Percentiles rank a stretch among this genome's conserved stretches.
phyloP scores from a whole-genome alignment of 371 early-diverging fungal species.

The Umbelopsis sp. region DNA sequence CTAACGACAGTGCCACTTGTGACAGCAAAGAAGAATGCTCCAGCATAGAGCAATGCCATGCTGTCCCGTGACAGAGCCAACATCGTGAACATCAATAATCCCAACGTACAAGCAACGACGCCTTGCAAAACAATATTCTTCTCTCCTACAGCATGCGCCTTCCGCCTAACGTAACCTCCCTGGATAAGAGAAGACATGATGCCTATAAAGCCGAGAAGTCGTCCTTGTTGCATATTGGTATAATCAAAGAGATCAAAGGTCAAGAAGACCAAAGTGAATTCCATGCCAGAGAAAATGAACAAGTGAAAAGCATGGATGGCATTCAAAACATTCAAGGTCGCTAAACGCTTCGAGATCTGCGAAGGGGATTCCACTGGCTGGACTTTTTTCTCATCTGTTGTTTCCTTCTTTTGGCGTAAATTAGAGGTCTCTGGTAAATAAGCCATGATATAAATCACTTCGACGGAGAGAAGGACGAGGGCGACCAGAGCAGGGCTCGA shows the following conservation, averaged over 20 bases:
- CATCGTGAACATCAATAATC: conserved; percentile 66
- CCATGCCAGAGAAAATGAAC: conserved; percentile 96
- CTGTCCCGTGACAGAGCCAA: conserved; percentile 36
- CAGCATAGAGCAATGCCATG: conserved; percentile 36
- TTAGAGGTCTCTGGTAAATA: conserved; percentile 82
- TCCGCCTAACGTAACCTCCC: conserved; percentile 91
- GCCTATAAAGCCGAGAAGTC: conserved; percentile 86
- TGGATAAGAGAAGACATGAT: conserved; percentile 87
- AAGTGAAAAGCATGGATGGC: conserved; percentile 83
- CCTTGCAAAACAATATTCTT: conserved; percentile 79
- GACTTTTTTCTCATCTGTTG: conserved; percentile 25
- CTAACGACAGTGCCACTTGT: conserved; percentile 95
- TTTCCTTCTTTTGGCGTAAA: conserved; percentile 15
- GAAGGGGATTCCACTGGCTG: not conserved
- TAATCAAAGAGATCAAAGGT: conserved; percentile 90
- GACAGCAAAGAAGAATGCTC: conserved; percentile 82
- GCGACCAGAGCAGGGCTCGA: conserved; percentile 89
- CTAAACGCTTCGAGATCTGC: conserved; percentile 28
- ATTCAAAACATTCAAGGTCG: conserved; percentile 59
- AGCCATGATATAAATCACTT: conserved; percentile 74
- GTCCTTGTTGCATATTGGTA: conserved; percentile 88
- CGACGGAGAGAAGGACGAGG: conserved; percentile 75
- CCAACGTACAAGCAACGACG: conserved; percentile 71
- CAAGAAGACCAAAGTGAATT: conserved; percentile 96
- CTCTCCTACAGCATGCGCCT: conserved; percentile 70